Evolutionary conservation across 2,329 filamentous ascomycete genomes (phyloP), one percentile per base, ranked within the genome.

Genomic region (Pestalotiopsis sp.): DNA sequence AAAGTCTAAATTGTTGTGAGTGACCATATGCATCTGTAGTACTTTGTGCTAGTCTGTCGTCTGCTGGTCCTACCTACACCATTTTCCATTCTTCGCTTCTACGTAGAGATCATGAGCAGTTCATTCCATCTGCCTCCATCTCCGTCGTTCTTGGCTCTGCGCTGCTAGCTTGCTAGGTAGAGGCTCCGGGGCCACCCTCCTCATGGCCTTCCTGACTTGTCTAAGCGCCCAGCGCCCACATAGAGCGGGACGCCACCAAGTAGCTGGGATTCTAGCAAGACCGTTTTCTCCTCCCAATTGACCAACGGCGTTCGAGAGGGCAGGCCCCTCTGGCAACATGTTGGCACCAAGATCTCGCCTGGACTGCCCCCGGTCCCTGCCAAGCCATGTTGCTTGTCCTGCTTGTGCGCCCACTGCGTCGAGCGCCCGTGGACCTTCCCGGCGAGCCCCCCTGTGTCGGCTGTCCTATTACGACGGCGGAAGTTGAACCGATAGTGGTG

Each of bases 401-500:
- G 27, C 27, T 31, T 31, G 27, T 31, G 27, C 27, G 27, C 25
- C 23, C 20, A 14, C 36, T 59, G 57, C 57, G 17, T 65, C 7
- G 62, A 40, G 31, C 27, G 14, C 45, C 40, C 63, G n/a, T 65
- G 63, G 63, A 56, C 63, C 63, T 65, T 65, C 45, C 63, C 63
- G 65, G 38, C 23, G 65, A 66, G 14, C 66, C 67, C 31, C 70
- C 67, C 68, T 14, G 40, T 17, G 9, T 59, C 27, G 27, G 14
- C 56, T 41, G 70, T 69, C 68, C 66, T 66, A 70, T 72, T 72
- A 72, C 72, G 65, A 72, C 72, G 58, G 71, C 71, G 72, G 71
- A 73, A 72, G 68, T 68, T 74, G 65, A 23, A 60, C 57, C 68
- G 72, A 72, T 70, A 71, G 68, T 69, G 63, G 63, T 67, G 57